Conservation (phyloP, 306 rosid genomes). For the Vigna unguiculata region DNA sequence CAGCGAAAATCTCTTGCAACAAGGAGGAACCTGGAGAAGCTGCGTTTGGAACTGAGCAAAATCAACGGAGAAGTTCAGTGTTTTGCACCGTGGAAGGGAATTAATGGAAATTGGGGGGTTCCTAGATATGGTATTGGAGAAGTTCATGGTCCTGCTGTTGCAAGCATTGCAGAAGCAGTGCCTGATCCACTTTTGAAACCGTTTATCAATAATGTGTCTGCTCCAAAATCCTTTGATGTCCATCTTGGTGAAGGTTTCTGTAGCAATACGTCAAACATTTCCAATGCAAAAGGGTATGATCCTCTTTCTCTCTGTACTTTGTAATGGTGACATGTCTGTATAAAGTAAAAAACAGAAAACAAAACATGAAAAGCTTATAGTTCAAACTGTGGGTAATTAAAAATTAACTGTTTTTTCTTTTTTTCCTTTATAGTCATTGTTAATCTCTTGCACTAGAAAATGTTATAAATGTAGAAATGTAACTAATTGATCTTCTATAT, state of each 20-base stretch:
- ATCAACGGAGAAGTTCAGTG: neutral
- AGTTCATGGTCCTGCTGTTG: neutral
- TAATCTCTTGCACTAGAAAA: neutral
- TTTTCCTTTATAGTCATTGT: neutral
- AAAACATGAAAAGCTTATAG: neutral
- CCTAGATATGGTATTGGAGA: neutral
- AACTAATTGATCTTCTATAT: neutral
- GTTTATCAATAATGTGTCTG: neutral
- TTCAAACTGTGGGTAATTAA: neutral
- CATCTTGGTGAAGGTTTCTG: constrained; percentile 42
- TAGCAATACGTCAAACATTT: constrained; percentile 36
- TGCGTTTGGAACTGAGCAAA: neutral
- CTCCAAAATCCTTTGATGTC: neutral
- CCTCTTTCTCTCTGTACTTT: neutral
- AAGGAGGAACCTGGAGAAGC: neutral
- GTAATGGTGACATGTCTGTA: neutral
- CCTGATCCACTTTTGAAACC: neutral
- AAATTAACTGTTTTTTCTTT: neutral
- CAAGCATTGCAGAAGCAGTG: neutral
- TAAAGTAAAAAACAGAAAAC: neutral
- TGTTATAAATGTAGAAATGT: neutral
- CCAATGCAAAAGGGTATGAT: constrained; percentile 57
- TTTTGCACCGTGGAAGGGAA: neutral
- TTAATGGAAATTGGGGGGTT: neutral
- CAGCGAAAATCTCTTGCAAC: neutral